A percentile compares a stretch with the other conserved stretches of the same genome.
Conservation (phyloP, 352 stramenopile species). For the Phytophthora brassicae region DNA sequence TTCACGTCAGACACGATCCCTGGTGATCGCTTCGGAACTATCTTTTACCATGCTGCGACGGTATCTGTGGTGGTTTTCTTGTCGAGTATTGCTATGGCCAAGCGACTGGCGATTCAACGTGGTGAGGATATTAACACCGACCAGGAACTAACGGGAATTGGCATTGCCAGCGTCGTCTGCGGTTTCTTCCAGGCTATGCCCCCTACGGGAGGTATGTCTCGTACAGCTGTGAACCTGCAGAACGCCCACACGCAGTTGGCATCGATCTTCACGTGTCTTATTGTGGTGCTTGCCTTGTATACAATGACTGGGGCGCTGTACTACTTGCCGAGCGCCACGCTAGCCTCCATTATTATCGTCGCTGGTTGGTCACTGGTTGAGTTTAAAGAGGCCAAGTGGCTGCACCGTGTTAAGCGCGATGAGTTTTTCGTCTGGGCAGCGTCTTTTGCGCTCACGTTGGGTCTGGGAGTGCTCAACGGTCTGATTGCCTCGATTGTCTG, state of each 20-base stretch:
- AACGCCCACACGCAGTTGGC: constrained; percentile 12
- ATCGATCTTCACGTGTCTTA: constrained; percentile 6
- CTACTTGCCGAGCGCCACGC: constrained; percentile 11
- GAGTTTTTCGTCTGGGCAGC: constrained; percentile 12
- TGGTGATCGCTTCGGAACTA: constrained; percentile 7
- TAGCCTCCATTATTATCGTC: constrained; percentile 9
- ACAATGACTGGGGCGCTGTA: constrained; percentile 8
- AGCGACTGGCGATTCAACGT: constrained; percentile 7
- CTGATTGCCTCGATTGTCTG: constrained; percentile 8
- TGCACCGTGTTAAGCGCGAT: constrained; percentile 8
- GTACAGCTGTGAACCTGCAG: constrained; percentile 11
- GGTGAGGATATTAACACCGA: constrained; percentile 13
- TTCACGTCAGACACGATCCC: constrained; percentile 8
- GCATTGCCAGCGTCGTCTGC: constrained; percentile 8
- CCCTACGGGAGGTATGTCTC: constrained; percentile 9
- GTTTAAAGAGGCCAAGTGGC: constrained; percentile 9
- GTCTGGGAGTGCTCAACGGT: constrained; percentile 7
- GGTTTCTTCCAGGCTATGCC: constrained; percentile 15
- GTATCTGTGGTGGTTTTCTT: constrained; percentile 11
- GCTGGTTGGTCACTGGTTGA: constrained; percentile 5
- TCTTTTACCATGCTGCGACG: constrained; percentile 4
- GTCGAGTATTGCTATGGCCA: constrained; percentile 12
- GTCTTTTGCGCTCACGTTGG: constrained; percentile 5
- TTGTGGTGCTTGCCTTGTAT: constrained; percentile 11
- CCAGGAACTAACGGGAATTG: constrained; percentile 8